phyloP scores from a whole-genome alignment of 164 flowering plant species.

The Sedum album region DNA sequence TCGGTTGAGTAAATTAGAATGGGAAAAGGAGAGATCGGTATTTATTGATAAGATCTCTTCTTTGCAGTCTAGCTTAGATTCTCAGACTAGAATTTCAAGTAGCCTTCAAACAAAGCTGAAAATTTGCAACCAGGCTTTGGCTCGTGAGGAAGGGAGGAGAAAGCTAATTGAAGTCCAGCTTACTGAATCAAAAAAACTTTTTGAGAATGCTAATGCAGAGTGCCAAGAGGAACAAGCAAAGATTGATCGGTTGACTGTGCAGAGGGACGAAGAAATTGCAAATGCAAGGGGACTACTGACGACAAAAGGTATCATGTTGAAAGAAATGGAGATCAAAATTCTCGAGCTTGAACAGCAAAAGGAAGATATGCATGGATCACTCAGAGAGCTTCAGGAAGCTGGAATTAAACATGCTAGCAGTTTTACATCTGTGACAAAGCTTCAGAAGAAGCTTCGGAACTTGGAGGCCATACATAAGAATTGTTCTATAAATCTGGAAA shows the following conservation, averaged over 20 bases:
- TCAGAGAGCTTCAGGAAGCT: neutral
- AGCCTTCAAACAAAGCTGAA: slow-evolving; percentile 28
- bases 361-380: slow-evolving; percentile 20
- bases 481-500: neutral
- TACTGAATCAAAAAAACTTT: neutral
- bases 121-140: slow-evolving; percentile 55
- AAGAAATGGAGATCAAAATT: slow-evolving; percentile 40
- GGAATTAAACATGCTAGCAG: neutral
- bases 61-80: slow-evolving; percentile 35
- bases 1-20: slow-evolving; percentile 28
- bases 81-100: slow-evolving; percentile 32
- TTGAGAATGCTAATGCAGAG: slow-evolving; percentile 30
- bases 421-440: neutral
- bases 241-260: slow-evolving; percentile 12
- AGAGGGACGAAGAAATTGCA: slow-evolving; percentile 43
- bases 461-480: neutral
- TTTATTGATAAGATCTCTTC: slow-evolving; percentile 33
- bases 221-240: slow-evolving; percentile 34
- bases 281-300: slow-evolving; percentile 34
- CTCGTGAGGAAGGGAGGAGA: slow-evolving; percentile 50
- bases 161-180: slow-evolving; percentile 11
- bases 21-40: slow-evolving; percentile 40
- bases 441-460: neutral
- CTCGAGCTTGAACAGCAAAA: slow-evolving; percentile 36
- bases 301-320: slow-evolving; percentile 27